Evolutionary conservation across 257 asterid species (phyloP), one percentile per base, ranked within the genome.

Genomic region (Eucommia ulmoides): DNA sequence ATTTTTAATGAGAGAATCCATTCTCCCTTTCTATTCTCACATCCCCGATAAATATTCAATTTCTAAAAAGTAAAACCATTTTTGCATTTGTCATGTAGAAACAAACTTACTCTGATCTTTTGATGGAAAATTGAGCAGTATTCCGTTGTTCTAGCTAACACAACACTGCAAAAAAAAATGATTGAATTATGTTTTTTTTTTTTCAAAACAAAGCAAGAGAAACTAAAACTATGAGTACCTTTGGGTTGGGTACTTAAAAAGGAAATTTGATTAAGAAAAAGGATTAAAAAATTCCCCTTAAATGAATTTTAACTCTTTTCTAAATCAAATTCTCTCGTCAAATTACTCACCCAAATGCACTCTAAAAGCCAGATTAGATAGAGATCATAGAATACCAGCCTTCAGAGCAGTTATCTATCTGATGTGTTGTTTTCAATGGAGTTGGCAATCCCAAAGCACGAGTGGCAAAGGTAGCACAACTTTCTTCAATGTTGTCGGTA

Each of bases 391-490:
- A 59, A 46, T 77, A 89, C 98, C 98, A 89, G 64, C 96, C 96
- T 61, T 85, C 98, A 0, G 88, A 69, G 70, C 96, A 89, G 59
- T 89, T 89, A 79, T 89, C 98, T 63, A 89, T 89, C 84, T 89
- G 98, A 74, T 89, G 98, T 55, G 98, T 89, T 26, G 98, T 85
- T 68, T 48, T 77, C 74, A 89, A 62, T 20, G 96, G 88, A 64
- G 52, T 50, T 22, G 74, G 46, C 35, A 89, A 71, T 62, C 82
- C 94, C 54, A 89, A 73, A 61, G 96, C 96, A 62, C 78, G 89
- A 65, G 93, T 63, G 29, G 93, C 75, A 80, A 89, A 89, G 59
- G 94, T 89, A 24, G 83, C 96, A 76, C 97, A 89, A 55, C 76
- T 70, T 75, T 89, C 97, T 73, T 89, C 93, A 51, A 89, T 85